A percentile compares a stretch with the other conserved stretches of the same genome.
These are phyloP conservation scores for Eucalyptus erythrocorys DNA, from an alignment of 345 rosid species.

Conservation along the genomic window DNA sequence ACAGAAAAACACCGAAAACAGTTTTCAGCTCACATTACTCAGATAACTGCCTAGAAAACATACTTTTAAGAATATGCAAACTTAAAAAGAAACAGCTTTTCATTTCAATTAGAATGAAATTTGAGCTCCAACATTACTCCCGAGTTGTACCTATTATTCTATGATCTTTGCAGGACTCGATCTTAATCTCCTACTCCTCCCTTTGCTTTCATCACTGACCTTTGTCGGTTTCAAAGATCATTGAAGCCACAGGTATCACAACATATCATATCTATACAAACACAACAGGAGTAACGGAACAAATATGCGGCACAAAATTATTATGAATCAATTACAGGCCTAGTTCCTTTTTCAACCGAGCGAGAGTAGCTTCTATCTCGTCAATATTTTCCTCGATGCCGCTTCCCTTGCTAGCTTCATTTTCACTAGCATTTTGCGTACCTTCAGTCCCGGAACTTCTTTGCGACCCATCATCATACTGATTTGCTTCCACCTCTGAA, in stretches of 20 bases:
- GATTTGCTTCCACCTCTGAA: slow-evolving; percentile 15
- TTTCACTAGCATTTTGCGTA: neutral
- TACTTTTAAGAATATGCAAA: neutral
- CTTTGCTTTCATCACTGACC: neutral
- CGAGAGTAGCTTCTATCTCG: slow-evolving; percentile 88
- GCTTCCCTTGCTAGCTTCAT: slow-evolving; percentile 24
- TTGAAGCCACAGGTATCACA: neutral
- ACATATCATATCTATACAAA: neutral
- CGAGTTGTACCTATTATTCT: neutral
- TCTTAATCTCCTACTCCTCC: neutral
- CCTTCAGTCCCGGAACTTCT: slow-evolving; percentile 4
- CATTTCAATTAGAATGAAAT: neutral
- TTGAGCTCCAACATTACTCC: neutral
- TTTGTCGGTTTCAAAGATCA: neutral
- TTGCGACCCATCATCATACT: neutral
- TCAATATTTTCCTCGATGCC: slow-evolving; percentile 65
- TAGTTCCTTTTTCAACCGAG: slow-evolving; percentile 71
- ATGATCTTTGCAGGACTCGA: neutral
- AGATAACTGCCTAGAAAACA: neutral
- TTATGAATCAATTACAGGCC: slow-evolving; percentile 36
- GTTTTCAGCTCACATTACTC: neutral
- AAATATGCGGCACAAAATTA: neutral
- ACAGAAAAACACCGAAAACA: neutral
- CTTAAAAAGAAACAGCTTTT: neutral
- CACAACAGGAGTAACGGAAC: neutral